phyloP scores from a whole-genome alignment of 148 eudicot genomes.

The Pharnaceum exiguum region DNA sequence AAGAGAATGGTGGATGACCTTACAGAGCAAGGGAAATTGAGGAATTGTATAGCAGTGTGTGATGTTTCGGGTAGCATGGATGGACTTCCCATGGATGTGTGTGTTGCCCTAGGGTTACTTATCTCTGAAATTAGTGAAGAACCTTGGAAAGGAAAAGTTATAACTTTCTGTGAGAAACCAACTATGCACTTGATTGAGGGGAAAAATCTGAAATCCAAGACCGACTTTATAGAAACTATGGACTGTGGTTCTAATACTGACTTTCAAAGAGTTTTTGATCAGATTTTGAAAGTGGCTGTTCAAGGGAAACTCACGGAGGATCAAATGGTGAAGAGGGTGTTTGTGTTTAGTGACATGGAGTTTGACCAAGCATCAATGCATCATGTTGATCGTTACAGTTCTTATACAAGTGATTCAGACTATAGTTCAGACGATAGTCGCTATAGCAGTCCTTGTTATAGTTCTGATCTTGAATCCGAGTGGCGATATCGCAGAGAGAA shows the following conservation, averaged over 20 bases:
- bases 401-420: no score
- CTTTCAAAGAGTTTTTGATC: conserved; percentile 44
- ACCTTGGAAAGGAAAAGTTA: conserved; percentile 16
- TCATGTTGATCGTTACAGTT: no score
- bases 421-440: no score
- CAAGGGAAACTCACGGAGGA: conserved; percentile 19
- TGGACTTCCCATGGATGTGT: conserved; percentile 10
- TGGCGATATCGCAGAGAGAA: no score
- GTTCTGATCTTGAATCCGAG: no score
- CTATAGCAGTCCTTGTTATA: no score
- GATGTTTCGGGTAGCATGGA: background rate
- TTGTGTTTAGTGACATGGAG: background rate
- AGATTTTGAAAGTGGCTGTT: conserved; percentile 29
- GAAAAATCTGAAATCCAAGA: conserved; percentile 13
- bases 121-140: conserved; percentile 9
- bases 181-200: background rate
- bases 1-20: conserved; percentile 12
- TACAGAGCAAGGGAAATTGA: background rate
- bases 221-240: conserved; percentile 24
- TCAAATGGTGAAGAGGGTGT: conserved; percentile 40
- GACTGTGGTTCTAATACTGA: conserved; percentile 20
- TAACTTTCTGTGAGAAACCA: background rate
- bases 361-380: no score
- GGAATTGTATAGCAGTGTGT: conserved; percentile 11
- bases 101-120: conserved; percentile 28